Evolutionary conservation across 1,284 basidiomycete species (phyloP), one percentile per base, ranked within the genome.

Genomic region (Trametes hirsuta): DNA sequence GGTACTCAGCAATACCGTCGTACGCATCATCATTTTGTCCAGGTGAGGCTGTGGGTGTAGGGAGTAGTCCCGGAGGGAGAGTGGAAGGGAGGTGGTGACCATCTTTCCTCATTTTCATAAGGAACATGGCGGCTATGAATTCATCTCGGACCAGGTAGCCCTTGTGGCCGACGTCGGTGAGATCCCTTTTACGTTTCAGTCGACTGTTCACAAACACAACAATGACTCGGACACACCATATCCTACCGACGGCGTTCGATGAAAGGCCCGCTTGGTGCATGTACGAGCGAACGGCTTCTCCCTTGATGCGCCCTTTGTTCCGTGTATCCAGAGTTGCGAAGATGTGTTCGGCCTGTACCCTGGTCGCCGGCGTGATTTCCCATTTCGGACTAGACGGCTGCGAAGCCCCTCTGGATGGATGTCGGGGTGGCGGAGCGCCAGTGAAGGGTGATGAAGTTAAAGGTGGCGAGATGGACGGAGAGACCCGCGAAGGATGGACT

Each of bases 311-410:
- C 1, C 70, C 72, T 14, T 62, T 56, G 12, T 55, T 55, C 39
- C 67, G 58, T 21, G 64, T 64, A 48, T 73, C 72, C 11, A 73
- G 47, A 4, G 63, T 65, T 12, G 66, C 57, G 58, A 73, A 73
- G 1, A 69, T 61, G 30, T 66, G 66, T 18, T 72, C 66, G 4
- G 71, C 66, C 15, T 67, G 68, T 0, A 64, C 55, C 40, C 47
- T 64, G 15, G 59, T 53, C 3, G 69, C 63, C 0, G 65, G 58
- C 9, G 63, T 57, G 4, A 69, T 61, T 21, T 63, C 68, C 65
- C 66, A 71, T 1, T 45, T n/a, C 15, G 49, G 55, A 21, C 54
- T 56, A 2, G 57, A 34, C 8, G 61, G 46, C 37, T 47, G 59
- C 41, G 55, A 58, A 34, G 46, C 21, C 21, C 45, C 53, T 34